Conservation (phyloP, 352 stramenopile species). For the Blastocystis sp. region DNA sequence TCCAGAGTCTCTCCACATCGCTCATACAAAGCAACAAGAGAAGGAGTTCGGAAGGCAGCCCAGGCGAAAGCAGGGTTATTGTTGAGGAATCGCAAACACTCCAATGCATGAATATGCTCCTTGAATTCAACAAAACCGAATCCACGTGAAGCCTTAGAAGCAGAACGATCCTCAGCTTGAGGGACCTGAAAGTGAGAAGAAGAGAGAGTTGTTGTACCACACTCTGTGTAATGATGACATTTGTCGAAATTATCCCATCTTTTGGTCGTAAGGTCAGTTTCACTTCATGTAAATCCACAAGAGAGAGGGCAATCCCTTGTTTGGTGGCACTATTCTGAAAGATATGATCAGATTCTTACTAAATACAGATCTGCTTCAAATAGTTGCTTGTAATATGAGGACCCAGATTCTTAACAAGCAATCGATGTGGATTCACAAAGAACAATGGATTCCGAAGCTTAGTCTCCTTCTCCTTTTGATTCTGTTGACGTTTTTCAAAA, state of each 20-base stretch:
- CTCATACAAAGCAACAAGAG: conserved; percentile 54
- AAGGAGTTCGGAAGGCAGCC: conserved; percentile 60
- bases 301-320: background rate
- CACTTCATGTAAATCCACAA: conserved; percentile 13
- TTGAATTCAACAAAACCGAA: conserved; percentile 76
- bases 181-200: background rate
- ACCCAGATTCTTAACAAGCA: conserved; percentile 84
- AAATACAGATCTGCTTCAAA: conserved; percentile 55
- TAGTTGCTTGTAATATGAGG: conserved; percentile 1
- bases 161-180: background rate
- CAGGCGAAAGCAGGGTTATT: conserved; percentile 77
- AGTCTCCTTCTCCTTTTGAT: conserved; percentile 85
- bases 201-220: background rate
- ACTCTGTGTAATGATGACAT: background rate
- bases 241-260: background rate
- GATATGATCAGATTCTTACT: background rate
- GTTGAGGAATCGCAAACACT: conserved; percentile 74
- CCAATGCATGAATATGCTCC: conserved; percentile 75
- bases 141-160: background rate
- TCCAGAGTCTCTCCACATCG: conserved; percentile 48
- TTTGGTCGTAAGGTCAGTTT: conserved; percentile 9
- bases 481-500: conserved; percentile 82
- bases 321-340: background rate
- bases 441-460: conserved; percentile 92
- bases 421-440: conserved; percentile 85